Evolutionary conservation across 441 rosid species (phyloP).

Genomic region (Euphorbia celastroides): DNA sequence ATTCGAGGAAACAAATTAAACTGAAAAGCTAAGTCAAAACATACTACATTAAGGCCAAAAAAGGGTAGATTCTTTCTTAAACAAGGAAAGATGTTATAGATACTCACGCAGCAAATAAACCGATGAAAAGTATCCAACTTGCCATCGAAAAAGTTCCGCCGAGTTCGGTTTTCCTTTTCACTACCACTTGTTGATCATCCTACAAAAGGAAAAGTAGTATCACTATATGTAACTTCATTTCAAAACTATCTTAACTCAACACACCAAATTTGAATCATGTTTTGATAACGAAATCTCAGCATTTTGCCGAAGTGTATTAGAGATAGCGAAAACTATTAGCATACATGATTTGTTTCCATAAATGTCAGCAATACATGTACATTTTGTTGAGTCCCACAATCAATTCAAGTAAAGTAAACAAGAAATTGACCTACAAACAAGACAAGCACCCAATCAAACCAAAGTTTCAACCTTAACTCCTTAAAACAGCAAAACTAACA

Average conservation of each 20-base stretch:
- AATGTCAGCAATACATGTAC: background rate
- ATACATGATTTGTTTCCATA: background rate
- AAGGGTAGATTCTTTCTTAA: background rate
- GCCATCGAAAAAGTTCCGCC: constrained; percentile 95
- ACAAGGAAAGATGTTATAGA: constrained; percentile 3
- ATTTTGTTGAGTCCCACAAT: constrained; percentile 4
- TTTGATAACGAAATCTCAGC: background rate
- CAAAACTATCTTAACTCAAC: background rate
- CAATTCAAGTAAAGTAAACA: background rate
- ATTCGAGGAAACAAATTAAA: constrained; percentile 80
- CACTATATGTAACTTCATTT: background rate
- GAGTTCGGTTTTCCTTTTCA: constrained; percentile 89
- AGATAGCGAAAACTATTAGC: background rate
- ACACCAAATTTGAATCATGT: background rate
- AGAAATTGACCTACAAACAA: background rate
- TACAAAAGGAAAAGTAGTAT: constrained; percentile 17
- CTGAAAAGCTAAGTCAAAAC: constrained; percentile 37
- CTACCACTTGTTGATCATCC: constrained; percentile 83
- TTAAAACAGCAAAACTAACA: background rate
- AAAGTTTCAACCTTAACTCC: background rate
- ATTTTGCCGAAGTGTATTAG: background rate
- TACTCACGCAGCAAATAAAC: constrained; percentile 94
- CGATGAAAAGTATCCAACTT: constrained; percentile 91
- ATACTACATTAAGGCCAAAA: constrained; percentile 12
- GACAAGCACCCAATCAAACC: background rate